phyloP scores from a whole-genome alignment of 179 eudicot species.

The Spinacia oleracea region DNA sequence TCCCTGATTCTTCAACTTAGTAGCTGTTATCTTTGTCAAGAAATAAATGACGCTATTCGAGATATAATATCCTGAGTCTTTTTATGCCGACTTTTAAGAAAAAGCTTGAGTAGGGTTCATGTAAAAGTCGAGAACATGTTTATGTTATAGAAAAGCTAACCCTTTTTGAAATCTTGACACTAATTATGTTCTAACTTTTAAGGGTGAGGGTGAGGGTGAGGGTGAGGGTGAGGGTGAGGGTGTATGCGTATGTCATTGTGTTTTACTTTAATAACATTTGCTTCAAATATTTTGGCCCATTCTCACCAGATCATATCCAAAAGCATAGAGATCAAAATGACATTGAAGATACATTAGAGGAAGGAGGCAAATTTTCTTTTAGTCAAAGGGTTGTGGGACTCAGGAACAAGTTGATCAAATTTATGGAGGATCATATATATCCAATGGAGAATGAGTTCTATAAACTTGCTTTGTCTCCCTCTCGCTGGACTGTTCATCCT shows the following conservation, averaged over 20 bases:
- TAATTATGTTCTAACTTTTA: not conserved
- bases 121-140: not conserved
- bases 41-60: not conserved
- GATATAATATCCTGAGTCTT: not conserved
- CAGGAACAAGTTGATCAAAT: conserved; percentile 60
- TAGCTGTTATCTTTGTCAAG: not conserved
- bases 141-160: not conserved
- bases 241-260: not conserved
- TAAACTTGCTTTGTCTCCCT: conserved; percentile 62
- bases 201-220: too few species aligned
- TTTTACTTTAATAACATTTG: not conserved
- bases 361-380: conserved; percentile 64
- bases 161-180: not conserved
- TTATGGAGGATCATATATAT: conserved; percentile 83
- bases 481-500: conserved; percentile 90
- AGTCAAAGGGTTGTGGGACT: conserved; percentile 56
- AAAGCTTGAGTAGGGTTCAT: not conserved
- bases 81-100: not conserved
- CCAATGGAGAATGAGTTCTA: conserved; percentile 80
- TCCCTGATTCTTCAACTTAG: too few species aligned
- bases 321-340: conserved; percentile 30
- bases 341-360: conserved; percentile 32
- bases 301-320: conserved; percentile 23
- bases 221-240: not conserved
- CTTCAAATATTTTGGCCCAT: conserved; percentile 19